A percentile compares a stretch with the other conserved stretches of the same genome.
These are phyloP conservation scores for Platismatia glauca DNA, from an alignment of 495 filamentous ascomycete genomes.

Conservation along the genomic window DNA sequence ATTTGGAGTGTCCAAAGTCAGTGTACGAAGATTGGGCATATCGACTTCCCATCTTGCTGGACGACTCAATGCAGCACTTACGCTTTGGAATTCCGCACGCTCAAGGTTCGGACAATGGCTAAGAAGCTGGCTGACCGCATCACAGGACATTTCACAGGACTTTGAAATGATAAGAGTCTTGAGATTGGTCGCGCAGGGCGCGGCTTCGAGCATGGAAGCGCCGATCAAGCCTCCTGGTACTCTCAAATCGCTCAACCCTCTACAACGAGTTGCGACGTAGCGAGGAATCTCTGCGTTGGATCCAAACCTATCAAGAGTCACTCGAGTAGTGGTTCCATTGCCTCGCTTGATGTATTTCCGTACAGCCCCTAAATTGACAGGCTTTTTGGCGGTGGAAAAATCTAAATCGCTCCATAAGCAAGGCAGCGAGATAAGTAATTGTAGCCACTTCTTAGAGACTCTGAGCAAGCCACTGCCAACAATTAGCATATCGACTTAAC, in stretches of 20 bases:
- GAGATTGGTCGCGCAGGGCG: conserved; percentile 27
- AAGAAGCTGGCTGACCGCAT: conserved; percentile 33
- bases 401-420: conserved; percentile 46
- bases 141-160: conserved; percentile 29
- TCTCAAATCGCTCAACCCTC: conserved; percentile 18
- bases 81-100: conserved; percentile 31
- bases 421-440: conserved; percentile 35
- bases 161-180: conserved; percentile 35
- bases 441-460: conserved; percentile 46
- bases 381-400: conserved; percentile 35
- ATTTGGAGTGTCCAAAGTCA: not conserved
- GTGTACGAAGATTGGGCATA: conserved; percentile 6
- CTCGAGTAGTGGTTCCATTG: conserved; percentile 23
- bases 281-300: not conserved
- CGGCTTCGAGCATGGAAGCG: conserved; percentile 21
- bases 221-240: conserved; percentile 17
- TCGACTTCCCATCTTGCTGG: not conserved
- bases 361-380: conserved; percentile 34
- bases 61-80: conserved; percentile 3
- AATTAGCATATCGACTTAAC: not conserved
- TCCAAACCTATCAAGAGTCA: not conserved
- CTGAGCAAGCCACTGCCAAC: conserved; percentile 36
- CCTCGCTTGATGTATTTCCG: conserved; percentile 38
- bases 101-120: conserved; percentile 35
- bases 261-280: conserved; percentile 25